phyloP scores from a whole-genome alignment of 2,329 filamentous ascomycete species.

The Escovopsis sp. region DNA sequence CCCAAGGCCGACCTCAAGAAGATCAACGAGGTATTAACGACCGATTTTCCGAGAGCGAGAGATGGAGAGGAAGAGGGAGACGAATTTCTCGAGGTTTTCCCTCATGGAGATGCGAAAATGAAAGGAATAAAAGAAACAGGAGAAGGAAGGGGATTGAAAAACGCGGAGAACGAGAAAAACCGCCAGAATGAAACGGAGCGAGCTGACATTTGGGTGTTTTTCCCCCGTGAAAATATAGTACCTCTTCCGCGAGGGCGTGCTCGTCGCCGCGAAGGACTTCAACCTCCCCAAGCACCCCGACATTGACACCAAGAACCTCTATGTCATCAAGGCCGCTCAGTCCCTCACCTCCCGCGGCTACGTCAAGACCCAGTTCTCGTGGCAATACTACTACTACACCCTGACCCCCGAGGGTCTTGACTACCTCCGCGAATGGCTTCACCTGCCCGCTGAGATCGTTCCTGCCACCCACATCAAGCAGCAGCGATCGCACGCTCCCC shows the following conservation, averaged over 20 bases:
- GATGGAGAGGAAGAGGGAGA: neutral
- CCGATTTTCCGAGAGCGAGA: too few relatives aligned
- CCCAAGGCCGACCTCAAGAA: conserved; percentile 99
- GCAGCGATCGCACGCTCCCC: conserved; percentile 95
- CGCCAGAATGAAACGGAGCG: neutral
- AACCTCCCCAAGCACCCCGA: conserved; percentile 95
- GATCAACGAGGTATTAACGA: conserved; percentile 65
- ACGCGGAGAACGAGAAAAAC: neutral
- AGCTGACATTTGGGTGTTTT: too few relatives aligned
- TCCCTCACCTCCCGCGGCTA: conserved; percentile 96
- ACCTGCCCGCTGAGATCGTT: conserved; percentile 98
- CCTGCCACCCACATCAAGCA: conserved; percentile 99
- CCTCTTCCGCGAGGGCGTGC: conserved; percentile 87
- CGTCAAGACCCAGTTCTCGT: conserved; percentile 99
- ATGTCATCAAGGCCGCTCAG: conserved; percentile 97
- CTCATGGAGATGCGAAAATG: too few relatives aligned
- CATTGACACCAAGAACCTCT: conserved; percentile 99
- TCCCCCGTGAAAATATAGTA: conserved; percentile 37
- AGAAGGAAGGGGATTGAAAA: too few relatives aligned
- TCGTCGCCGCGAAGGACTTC: conserved; percentile 99
- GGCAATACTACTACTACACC: conserved; percentile 99
- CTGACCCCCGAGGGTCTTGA: conserved; percentile 98
- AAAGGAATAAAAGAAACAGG: too few relatives aligned
- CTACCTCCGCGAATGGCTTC: conserved; percentile 99
- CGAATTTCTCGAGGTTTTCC: neutral